These are phyloP conservation scores for Macrocybe gigantea DNA, from an alignment of 768 basidiomycete genomes.

Conservation along the genomic window DNA sequence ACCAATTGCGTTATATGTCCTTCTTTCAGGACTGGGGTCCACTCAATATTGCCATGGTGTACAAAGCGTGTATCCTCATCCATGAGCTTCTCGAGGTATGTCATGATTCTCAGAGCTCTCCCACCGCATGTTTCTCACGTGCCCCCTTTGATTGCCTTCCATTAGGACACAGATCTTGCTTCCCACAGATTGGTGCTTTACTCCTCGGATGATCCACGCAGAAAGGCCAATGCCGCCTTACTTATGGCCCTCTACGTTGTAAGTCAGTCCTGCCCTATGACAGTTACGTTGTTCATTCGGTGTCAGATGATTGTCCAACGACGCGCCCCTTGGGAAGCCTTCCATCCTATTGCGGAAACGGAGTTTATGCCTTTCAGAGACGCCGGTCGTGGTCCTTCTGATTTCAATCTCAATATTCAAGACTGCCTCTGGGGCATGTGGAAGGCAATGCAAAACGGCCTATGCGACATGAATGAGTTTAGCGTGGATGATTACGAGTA, in stretches of 20 bases:
- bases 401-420: conserved; percentile 91
- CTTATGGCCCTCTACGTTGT: conserved; percentile 92
- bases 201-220: conserved; percentile 77
- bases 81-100: conserved; percentile 81
- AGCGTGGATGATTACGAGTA: conserved; percentile 88
- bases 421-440: conserved; percentile 86
- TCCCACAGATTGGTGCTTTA: conserved; percentile 82
- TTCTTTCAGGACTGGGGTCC: conserved; percentile 97
- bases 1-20: conserved; percentile 85
- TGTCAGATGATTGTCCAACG: conserved; percentile 87
- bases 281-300: conserved; percentile 5
- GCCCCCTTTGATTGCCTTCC: conserved; percentile 18
- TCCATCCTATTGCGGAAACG: conserved; percentile 86
- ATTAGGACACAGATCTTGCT: conserved; percentile 67
- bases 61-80: conserved; percentile 87
- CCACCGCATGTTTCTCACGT: conserved; percentile 34
- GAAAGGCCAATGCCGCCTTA: conserved; percentile 93
- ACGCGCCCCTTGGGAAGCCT: conserved; percentile 89
- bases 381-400: conserved; percentile 86
- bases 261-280: conserved; percentile 23
- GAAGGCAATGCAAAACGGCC: conserved; percentile 86
- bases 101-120: conserved; percentile 13
- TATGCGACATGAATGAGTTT: conserved; percentile 94
- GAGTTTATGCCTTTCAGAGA: conserved; percentile 97
- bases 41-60: conserved; percentile 87